phyloP scores from a whole-genome alignment of 495 filamentous ascomycete genomes.

The Durotheca rogersii region DNA sequence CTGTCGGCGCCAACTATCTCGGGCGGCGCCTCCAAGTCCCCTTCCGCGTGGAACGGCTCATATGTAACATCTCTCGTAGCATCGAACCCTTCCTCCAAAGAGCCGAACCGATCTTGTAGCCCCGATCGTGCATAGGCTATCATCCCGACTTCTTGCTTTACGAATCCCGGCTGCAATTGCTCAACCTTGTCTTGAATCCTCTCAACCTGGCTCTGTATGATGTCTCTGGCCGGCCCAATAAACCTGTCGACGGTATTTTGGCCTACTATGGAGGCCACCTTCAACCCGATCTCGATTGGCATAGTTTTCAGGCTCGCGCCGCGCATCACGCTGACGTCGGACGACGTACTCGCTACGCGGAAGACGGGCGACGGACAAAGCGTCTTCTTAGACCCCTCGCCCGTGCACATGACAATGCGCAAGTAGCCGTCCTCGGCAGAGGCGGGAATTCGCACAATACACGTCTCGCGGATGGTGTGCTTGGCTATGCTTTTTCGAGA shows the following conservation, averaged over 20 bases:
- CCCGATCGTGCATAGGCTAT: slow-evolving; percentile 46
- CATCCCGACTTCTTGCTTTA: slow-evolving; percentile 44
- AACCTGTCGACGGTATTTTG: slow-evolving; percentile 48
- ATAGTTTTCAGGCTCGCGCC: slow-evolving; percentile 65
- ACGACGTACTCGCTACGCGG: slow-evolving; percentile 61
- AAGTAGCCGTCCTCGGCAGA: slow-evolving; percentile 66
- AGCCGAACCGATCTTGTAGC: slow-evolving; percentile 37
- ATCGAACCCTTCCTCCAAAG: slow-evolving; percentile 21
- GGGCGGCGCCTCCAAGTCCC: slow-evolving; percentile 18
- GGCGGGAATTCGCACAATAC: slow-evolving; percentile 61
- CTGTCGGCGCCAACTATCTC: slow-evolving; percentile 40
- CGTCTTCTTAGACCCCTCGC: slow-evolving; percentile 48
- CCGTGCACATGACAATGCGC: slow-evolving; percentile 60
- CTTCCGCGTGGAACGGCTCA: slow-evolving; percentile 20
- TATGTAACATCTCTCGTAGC: slow-evolving; percentile 33
- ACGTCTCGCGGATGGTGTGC: slow-evolving; percentile 60
- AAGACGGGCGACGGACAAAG: slow-evolving; percentile 66
- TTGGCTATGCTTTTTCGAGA: slow-evolving; percentile 41
- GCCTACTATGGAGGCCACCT: slow-evolving; percentile 56
- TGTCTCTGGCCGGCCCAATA: slow-evolving; percentile 48
- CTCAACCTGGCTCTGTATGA: slow-evolving; percentile 41
- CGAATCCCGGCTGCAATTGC: slow-evolving; percentile 46
- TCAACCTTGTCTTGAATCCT: slow-evolving; percentile 17
- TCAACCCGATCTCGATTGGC: slow-evolving; percentile 63
- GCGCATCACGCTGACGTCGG: slow-evolving; percentile 57